Base-by-base conservation (phyloP, 106 monocot species). In the Phalaenopsis aphrodite region DNA sequence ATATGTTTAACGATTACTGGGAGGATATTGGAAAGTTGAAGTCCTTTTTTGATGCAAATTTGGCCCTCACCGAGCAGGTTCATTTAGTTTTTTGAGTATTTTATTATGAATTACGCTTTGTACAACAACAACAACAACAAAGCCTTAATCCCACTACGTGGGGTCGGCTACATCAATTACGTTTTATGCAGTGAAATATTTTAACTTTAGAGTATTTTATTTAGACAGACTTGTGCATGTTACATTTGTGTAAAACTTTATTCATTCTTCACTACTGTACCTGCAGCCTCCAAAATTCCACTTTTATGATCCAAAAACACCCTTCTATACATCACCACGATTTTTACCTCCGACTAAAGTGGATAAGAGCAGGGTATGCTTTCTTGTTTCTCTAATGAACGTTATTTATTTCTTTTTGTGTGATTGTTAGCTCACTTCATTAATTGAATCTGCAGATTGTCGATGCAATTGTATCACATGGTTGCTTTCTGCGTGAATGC, bases 11-110 rank as follows among this genome's bases (percentile, higher is more conserved):
- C 16, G 98, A 91, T 66, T 93, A 94, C 81, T 98, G 98, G 98
- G 94, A 91, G 83, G 98, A 98, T 39, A 92, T 98, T 78, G 94
- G 98, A 83, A 91, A 92, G 56, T 84, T 98, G 23, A 94, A 81
- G 80, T 87, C 92, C 47, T 99, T 94, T 81, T 98, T 88, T 43
- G 88, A 94, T 81, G 94, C 94, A 30, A 98, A 98, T 78, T 84
- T 98, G 83, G 92, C 98, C 38, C 91, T 94, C 72, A 91, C 98
- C 14, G 87, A 85, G 47, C 84, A 98, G 98, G 94, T 98, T 80
- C 15, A 73, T 79, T 49, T 74, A 45, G 14, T 43, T 7, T 5
- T 74, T 74, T 3, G 18, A 74, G 19, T 30, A 30, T 4, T 18
- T 74, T 45, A 74, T 45, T 74, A 19, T 42, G 69, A 69, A 39